A percentile compares a stretch with the other conserved stretches of the same genome.
Conservation (phyloP, 2,329 filamentous ascomycete genomes). For the Fusarium mundagurra region DNA sequence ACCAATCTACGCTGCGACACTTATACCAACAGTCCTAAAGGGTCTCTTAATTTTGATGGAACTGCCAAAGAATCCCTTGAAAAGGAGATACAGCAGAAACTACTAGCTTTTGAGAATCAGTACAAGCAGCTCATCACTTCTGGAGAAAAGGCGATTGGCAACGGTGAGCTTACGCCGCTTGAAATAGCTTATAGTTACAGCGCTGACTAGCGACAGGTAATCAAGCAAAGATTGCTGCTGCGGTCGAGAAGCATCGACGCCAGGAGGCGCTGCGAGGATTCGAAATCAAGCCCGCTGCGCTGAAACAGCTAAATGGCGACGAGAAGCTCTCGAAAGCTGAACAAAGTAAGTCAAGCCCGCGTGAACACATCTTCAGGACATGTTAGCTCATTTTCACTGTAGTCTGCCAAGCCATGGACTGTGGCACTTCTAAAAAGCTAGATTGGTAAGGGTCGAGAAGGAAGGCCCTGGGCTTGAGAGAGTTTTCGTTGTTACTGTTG, state of each 20-base stretch:
- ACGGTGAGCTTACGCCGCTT: accelerated
- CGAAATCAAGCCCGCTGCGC: not conserved
- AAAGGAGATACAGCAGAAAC: not conserved
- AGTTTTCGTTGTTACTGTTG: accelerated
- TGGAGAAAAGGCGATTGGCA: accelerated
- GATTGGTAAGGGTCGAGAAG: not conserved
- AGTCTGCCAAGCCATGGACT: not conserved
- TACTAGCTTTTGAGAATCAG: not conserved
- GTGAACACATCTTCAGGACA: accelerated
- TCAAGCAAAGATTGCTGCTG: not conserved
- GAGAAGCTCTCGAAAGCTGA: not conserved
- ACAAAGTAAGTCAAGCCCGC: not conserved
- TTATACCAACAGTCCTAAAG: accelerated
- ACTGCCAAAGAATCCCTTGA: not conserved
- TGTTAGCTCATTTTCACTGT: accelerated
- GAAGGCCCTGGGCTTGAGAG: accelerated
- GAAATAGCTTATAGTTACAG: accelerated
- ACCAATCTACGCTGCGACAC: not conserved
- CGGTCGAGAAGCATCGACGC: not conserved
- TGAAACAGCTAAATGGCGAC: not conserved
- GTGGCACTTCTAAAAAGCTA: not conserved
- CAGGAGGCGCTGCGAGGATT: not conserved
- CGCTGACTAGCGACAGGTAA: not conserved
- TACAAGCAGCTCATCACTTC: not conserved
- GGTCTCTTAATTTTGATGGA: no score